Percentiles rank a stretch among this genome's conserved stretches.
These are phyloP conservation scores for Heterobasidion parviporum DNA, from an alignment of 1,284 basidiomycete species.

Conservation along the genomic window DNA sequence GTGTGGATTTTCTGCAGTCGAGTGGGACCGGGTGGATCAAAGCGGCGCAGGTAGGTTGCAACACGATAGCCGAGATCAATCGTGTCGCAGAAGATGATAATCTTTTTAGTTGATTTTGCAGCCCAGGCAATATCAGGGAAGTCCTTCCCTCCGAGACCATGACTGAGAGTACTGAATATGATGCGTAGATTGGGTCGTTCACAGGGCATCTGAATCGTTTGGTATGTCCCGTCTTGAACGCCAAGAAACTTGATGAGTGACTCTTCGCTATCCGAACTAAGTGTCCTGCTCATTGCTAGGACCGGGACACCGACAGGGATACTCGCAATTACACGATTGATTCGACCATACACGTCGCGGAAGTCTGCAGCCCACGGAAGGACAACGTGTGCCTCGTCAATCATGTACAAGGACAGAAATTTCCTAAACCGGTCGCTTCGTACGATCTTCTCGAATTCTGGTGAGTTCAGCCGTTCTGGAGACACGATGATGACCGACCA, in stretches of 20 bases:
- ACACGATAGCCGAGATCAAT: neutral
- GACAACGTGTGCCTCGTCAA: slow-evolving; percentile 5
- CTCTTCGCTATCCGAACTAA: neutral
- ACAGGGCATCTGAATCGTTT: neutral
- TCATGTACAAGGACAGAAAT: neutral
- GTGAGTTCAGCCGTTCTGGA: slow-evolving; percentile 5
- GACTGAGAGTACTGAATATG: neutral
- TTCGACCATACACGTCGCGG: neutral
- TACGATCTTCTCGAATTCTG: slow-evolving; percentile 1
- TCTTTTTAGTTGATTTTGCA: neutral
- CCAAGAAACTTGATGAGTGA: neutral
- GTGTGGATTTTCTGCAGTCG: neutral
- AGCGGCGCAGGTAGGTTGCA: neutral
- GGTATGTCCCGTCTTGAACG: neutral
- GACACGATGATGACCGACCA: slow-evolving; percentile 3
- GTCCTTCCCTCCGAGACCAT: neutral
- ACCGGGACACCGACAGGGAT: neutral
- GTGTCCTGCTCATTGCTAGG: neutral
- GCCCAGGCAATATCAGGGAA: slow-evolving; percentile 2
- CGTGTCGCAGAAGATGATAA: neutral
- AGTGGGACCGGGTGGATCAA: neutral
- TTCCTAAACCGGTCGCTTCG: neutral
- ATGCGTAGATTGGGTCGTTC: neutral
- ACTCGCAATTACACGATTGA: neutral
- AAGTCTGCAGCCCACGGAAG: neutral